Percentiles rank a stretch among this genome's conserved stretches.
These are phyloP conservation scores for Sclerotiophoma versabilis DNA, from an alignment of 2,329 filamentous ascomycete genomes.

Conservation along the genomic window DNA sequence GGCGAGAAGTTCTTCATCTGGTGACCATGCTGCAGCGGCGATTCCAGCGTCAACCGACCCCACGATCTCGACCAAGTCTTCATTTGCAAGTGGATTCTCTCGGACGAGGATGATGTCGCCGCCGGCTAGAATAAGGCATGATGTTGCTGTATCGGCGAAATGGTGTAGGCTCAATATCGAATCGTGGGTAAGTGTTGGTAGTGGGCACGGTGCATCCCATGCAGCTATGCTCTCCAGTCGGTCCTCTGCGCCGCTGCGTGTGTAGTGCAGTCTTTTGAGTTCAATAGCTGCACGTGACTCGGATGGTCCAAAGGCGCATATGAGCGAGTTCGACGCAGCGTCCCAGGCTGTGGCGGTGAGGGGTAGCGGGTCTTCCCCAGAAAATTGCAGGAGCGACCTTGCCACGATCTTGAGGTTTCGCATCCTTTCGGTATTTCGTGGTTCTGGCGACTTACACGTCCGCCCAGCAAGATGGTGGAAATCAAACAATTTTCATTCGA, in stretches of 20 bases:
- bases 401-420: conserved; percentile 84
- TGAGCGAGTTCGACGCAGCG: conserved; percentile 74
- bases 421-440: conserved; percentile 61
- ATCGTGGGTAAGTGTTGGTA: conserved; percentile 77
- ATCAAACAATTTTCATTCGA: conserved; percentile 23
- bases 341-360: conserved; percentile 88
- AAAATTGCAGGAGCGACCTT: conserved; percentile 68
- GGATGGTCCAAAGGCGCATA: conserved; percentile 86
- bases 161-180: conserved; percentile 80
- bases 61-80: conserved; percentile 90
- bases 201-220: conserved; percentile 87
- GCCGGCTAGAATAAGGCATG: conserved; percentile 84
- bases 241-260: conserved; percentile 52
- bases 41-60: conserved; percentile 94
- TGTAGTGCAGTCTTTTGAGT: conserved; percentile 63
- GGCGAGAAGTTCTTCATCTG: conserved; percentile 88
- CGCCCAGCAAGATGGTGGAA: conserved; percentile 16
- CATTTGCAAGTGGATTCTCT: conserved; percentile 70
- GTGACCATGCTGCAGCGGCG: conserved; percentile 87
- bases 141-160: conserved; percentile 78
- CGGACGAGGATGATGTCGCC: conserved; percentile 89
- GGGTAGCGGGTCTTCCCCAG: conserved; percentile 61
- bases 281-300: conserved; percentile 74
- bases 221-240: conserved; percentile 68
- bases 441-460: conserved; percentile 12